These are phyloP conservation scores for Pythium myriotylum DNA, from an alignment of 352 stramenopile species.

Conservation along the genomic window DNA sequence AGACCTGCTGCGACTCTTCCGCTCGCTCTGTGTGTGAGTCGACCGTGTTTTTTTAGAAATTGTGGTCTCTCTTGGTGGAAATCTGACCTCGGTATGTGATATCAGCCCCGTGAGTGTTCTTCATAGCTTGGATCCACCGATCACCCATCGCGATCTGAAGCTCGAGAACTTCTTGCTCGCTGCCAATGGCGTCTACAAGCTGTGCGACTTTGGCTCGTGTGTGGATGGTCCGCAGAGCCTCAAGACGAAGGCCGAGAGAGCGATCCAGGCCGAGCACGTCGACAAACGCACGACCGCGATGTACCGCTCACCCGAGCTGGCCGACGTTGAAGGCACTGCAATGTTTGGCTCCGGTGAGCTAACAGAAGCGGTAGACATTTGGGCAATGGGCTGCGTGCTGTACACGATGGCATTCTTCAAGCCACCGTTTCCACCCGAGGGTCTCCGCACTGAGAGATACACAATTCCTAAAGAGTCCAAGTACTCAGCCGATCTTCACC, in stretches of 20 bases:
- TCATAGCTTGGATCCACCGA: constrained; percentile 82
- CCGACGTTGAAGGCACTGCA: constrained; percentile 91
- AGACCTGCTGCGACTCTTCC: constrained; percentile 61
- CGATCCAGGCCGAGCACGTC: constrained; percentile 93
- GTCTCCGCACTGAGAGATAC: constrained; percentile 94
- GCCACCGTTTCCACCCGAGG: constrained; percentile 95
- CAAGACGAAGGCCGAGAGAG: constrained; percentile 82
- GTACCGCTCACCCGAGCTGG: constrained; percentile 97
- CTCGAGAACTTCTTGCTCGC: constrained; percentile 96
- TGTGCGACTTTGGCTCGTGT: constrained; percentile 96
- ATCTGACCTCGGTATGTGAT: neutral
- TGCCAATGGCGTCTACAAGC: constrained; percentile 90
- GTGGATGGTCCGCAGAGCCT: constrained; percentile 79
- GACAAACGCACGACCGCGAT: constrained; percentile 97
- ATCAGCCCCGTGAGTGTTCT: constrained; percentile 60
- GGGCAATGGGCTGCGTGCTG: constrained; percentile 95
- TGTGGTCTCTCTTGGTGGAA: neutral
- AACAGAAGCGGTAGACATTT: constrained; percentile 93
- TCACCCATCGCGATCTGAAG: constrained; percentile 97
- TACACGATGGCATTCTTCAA: constrained; percentile 96
- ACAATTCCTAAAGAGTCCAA: constrained; percentile 90
- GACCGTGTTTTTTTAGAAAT: no score
- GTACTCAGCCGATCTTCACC: constrained; percentile 88
- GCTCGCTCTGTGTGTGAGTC: constrained; percentile 74
- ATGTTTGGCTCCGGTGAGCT: constrained; percentile 94